These are phyloP conservation scores for Rhynchospora pubera DNA, from an alignment of 176 grass and related monocot genomes.

Conservation along the genomic window DNA sequence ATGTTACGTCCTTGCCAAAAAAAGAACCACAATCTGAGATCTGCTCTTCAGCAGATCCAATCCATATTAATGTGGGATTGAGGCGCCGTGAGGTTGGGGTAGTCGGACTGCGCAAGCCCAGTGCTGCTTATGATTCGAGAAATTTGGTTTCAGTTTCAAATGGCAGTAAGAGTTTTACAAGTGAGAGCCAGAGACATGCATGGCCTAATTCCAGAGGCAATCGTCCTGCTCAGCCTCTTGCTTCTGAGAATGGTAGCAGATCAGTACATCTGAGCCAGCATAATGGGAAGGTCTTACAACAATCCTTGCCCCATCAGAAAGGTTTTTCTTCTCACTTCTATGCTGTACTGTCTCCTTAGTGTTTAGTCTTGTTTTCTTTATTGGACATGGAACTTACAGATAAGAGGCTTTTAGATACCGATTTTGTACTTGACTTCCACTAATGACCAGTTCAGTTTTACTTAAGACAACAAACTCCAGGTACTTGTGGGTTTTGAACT, in stretches of 20 bases:
- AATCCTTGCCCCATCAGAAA: constrained; percentile 22
- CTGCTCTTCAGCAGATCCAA: constrained; percentile 67
- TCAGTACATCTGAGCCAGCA: constrained; percentile 16
- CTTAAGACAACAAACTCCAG: background rate
- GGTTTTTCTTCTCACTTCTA: constrained; percentile 5
- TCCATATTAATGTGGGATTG: constrained; percentile 62
- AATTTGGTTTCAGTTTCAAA: constrained; percentile 15
- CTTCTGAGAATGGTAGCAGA: constrained; percentile 11
- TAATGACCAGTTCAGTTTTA: background rate
- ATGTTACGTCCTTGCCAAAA: constrained; percentile 22
- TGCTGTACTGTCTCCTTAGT: background rate
- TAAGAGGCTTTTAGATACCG: background rate
- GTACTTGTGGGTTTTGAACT: background rate
- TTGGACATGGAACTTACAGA: background rate
- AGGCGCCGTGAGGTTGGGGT: constrained; percentile 71
- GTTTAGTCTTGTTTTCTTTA: background rate
- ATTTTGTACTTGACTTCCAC: background rate
- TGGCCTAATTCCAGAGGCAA: constrained; percentile 25
- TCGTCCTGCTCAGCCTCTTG: constrained; percentile 8
- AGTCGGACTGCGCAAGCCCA: constrained; percentile 33
- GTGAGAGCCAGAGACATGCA: constrained; percentile 1
- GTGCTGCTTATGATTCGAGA: constrained; percentile 2
- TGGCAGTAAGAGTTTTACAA: constrained; percentile 8
- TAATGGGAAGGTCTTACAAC: constrained; percentile 30
- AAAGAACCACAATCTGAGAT: constrained; percentile 40